Evolutionary conservation across 2,329 filamentous ascomycete species (phyloP), one percentile per base, ranked within the genome.

Genomic region (Hymenoscyphus infarciens): DNA sequence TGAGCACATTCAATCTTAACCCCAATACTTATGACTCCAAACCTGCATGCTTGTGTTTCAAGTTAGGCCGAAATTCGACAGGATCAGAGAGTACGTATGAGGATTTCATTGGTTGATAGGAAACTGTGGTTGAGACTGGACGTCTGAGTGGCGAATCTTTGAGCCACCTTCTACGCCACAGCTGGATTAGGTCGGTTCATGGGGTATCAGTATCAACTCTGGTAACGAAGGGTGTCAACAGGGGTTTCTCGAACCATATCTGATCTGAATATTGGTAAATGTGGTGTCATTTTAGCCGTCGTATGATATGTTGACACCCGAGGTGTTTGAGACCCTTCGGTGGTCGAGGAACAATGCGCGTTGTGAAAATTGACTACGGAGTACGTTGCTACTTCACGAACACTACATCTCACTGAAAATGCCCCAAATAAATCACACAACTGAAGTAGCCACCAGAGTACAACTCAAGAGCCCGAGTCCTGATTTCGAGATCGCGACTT

Each of bases 401-500:
- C 10, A 15, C n/a, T 19, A 38, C 13, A 15, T 38, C 16, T 39
- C 33, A 16, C 27, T n/a, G 25, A 38, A 57, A 57, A 33, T 25
- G 31, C 22, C 22, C 25, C n/a, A 8, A 39, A 38, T 57, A 15
- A 29, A 25, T 31, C 13, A n/a, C 54, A 56, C 54, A 31, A 31
- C 16, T 19, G 31, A 38, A 53, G 55, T 61, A 49, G 35, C 59
- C 10, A n/a, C 52, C 42, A 49, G 10, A 49, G 42, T 49, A 22
- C 42, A 49, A 22, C 42, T 49, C 42, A 49, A 25, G 42, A 25
- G 42, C 2, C 59, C 49, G 38, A 56, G 25, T 15, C 31, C 57
- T 22, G 45, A 60, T 35, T 53, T 60, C 25, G 59, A 61, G 49
- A 53, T 61, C 19, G 59, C 31, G 39, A 53, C 35, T 27, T 53